phyloP scores from a whole-genome alignment of 2,329 filamentous ascomycete species.

The Paramyrothecium sp. region DNA sequence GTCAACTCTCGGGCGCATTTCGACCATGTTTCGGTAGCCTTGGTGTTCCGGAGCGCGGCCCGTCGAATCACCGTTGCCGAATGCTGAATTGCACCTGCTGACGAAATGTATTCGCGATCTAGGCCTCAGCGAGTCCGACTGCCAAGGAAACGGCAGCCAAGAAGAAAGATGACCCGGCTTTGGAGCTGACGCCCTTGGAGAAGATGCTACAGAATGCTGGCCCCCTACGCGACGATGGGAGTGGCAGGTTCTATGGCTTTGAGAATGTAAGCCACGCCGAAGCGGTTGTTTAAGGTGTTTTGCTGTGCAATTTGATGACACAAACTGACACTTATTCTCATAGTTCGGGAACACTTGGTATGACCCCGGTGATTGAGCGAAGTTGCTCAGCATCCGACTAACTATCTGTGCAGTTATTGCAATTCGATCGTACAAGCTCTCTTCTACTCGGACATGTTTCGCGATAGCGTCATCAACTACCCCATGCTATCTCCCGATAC shows the following conservation, averaged over 20 bases:
- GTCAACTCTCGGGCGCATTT: constrained; percentile 23
- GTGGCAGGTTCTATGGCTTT: constrained; percentile 96
- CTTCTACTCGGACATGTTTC: constrained; percentile 92
- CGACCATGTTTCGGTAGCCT: too few species aligned
- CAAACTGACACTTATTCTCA: too few species aligned
- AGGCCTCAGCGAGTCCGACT: constrained; percentile 43
- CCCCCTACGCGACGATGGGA: constrained; percentile 80
- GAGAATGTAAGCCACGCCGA: constrained; percentile 98
- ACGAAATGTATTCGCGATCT: not conserved
- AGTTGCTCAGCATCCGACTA: too few species aligned
- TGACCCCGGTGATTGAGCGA: constrained; percentile 17
- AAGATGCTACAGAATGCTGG: constrained; percentile 82
- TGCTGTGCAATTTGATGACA: too few species aligned
- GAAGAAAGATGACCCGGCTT: constrained; percentile 57
- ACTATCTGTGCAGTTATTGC: constrained; percentile 69
- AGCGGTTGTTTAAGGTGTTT: too few species aligned
- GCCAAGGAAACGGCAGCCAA: constrained; percentile 46
- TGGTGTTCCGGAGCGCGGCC: too few species aligned
- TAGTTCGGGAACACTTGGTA: constrained; percentile 99
- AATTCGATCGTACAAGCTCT: constrained; percentile 98
- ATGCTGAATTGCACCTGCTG: too few species aligned
- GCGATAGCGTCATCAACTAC: constrained; percentile 91
- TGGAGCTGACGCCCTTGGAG: constrained; percentile 61
- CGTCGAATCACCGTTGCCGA: too few species aligned
- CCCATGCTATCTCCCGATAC: constrained; percentile 70